Conservation (phyloP, 176 grass and related monocot genomes). For the Lolium rigidum region DNA sequence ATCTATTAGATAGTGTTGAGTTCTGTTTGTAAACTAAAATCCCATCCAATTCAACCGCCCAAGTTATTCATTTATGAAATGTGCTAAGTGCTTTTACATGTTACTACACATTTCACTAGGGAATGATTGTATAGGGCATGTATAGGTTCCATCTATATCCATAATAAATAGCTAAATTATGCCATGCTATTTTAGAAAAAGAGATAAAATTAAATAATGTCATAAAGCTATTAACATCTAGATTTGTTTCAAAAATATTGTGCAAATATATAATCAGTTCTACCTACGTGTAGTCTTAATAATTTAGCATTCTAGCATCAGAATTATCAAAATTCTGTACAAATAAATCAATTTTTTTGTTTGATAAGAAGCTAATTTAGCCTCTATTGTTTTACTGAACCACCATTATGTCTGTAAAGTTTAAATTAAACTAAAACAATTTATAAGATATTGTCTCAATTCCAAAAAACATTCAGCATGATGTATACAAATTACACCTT, state of each 20-base stretch:
- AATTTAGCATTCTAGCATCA: background rate
- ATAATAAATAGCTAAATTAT: background rate
- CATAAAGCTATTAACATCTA: background rate
- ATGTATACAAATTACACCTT: too few species aligned
- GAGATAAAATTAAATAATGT: too few species aligned
- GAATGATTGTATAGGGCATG: background rate
- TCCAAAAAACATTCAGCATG: too few species aligned
- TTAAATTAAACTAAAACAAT: too few species aligned
- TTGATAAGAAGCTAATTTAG: too few species aligned
- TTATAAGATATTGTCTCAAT: too few species aligned
- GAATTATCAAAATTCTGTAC: too few species aligned
- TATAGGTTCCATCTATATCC: background rate
- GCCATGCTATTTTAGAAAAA: too few species aligned
- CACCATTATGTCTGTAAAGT: too few species aligned
- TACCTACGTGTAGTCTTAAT: background rate
- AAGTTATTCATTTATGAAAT: background rate
- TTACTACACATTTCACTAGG: background rate
- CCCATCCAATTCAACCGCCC: background rate
- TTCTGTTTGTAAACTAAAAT: background rate
- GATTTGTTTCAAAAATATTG: background rate
- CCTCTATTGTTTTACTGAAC: too few species aligned
- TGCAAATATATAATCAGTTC: background rate
- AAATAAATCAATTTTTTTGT: too few species aligned
- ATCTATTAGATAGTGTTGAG: background rate
- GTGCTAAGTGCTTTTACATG: background rate